Base-by-base conservation (phyloP, 2,329 filamentous ascomycete species). In the Graphilbum ipis-grandicollis region DNA sequence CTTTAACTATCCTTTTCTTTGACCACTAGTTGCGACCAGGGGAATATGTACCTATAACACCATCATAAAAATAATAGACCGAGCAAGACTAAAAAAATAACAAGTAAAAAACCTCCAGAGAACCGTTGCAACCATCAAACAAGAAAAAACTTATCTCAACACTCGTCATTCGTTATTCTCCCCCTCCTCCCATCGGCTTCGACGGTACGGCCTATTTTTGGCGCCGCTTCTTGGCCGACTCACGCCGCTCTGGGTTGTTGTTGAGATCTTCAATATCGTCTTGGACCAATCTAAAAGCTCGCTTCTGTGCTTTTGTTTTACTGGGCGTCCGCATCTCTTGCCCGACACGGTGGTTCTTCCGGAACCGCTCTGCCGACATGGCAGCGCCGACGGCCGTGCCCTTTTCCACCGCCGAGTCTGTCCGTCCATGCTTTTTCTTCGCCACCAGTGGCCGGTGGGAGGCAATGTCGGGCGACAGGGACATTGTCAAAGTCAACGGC, bases 111-210 rank as follows among this genome's bases (percentile, higher is more conserved):
- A n/a, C n/a, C n/a, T n/a, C n/a, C n/a, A n/a, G n/a, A n/a, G n/a
- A n/a, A n/a, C n/a, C n/a, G n/a, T n/a, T n/a, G n/a, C n/a, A n/a
- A n/a, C n/a, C n/a, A n/a, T n/a, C n/a, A n/a, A n/a, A n/a, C n/a
- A n/a, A n/a, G n/a, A n/a, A n/a, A n/a, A n/a, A n/a, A 23, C 10
- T 23, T 10, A 23, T 5, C 10, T 10, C 21, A 6, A 5, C 28
- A 14, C 7, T 14, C 28, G 28, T 15, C 28, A 8, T n/a, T 4
- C 63, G 52, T 75, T 65, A 43, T 13, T 13, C 5, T 8, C 6
- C 12, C 10, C 26, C 26, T 7, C 26, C 26, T 28, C 26, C 10
- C 14, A 7, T 28, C 26, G 14, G 12, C 12, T 13, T 13, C 26
- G 6, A 7, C 14, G 8, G 8, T 28, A 13, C 26, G 5, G 26